phyloP scores from a whole-genome alignment of 2,329 filamentous ascomycete species.

The Harringtonia lauricola region DNA sequence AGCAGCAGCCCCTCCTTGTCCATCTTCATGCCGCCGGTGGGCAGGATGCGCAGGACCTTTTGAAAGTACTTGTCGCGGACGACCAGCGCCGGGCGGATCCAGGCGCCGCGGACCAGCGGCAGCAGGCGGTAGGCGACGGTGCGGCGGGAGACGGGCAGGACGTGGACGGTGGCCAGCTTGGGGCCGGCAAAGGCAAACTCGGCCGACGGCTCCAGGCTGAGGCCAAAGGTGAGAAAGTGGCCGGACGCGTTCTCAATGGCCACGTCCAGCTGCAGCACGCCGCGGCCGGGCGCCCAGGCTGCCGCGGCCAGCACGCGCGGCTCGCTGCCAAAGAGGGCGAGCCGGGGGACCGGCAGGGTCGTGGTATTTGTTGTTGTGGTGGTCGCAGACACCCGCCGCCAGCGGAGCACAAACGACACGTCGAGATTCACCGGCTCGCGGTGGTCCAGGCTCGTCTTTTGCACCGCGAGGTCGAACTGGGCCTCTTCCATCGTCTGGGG shows the following conservation, averaged over 20 bases:
- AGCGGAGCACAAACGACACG: constrained; percentile 62
- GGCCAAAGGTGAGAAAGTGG: constrained; percentile 87
- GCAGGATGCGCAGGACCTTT: constrained; percentile 72
- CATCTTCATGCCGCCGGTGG: constrained; percentile 61
- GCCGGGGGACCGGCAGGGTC: constrained; percentile 64
- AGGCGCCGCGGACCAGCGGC: constrained; percentile 52
- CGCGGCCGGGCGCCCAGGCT: constrained; percentile 25
- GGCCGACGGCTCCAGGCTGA: constrained; percentile 86
- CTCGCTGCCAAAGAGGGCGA: constrained; percentile 71
- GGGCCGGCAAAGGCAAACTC: constrained; percentile 87
- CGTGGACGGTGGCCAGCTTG: constrained; percentile 68
- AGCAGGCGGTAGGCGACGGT: constrained; percentile 64
- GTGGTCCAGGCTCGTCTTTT: constrained; percentile 73
- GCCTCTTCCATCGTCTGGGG: constrained; percentile 62
- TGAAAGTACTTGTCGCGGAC: constrained; percentile 90
- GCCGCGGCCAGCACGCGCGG: constrained; percentile 67
- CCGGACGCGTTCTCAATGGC: constrained; percentile 88
- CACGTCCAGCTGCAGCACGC: neutral
- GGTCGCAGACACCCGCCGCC: constrained; percentile 46
- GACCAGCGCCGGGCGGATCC: constrained; percentile 61
- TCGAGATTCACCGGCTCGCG: constrained; percentile 65
- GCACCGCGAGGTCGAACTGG: constrained; percentile 61
- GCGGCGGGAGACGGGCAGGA: constrained; percentile 72
- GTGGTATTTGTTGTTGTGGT: constrained; percentile 41
- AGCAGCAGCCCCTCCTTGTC: constrained; percentile 58